These are phyloP conservation scores for Amanita phalloides DNA, from an alignment of 768 basidiomycete genomes.

Conservation along the genomic window DNA sequence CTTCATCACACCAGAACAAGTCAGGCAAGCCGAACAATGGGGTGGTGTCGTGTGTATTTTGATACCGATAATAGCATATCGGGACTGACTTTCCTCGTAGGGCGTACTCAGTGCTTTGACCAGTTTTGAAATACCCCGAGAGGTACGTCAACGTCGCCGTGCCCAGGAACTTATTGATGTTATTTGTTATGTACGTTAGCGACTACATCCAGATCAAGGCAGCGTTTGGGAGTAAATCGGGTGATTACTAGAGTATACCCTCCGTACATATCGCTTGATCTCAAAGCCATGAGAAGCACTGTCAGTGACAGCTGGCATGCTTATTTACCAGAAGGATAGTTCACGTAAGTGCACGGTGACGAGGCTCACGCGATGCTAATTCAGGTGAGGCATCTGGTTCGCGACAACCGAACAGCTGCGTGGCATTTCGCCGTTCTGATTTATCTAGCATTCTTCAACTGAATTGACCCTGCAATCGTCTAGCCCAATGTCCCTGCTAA, in stretches of 20 bases:
- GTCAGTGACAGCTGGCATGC: not conserved
- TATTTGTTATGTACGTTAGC: slow-evolving; percentile 20
- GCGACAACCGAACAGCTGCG: not conserved
- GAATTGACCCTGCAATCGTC: not conserved
- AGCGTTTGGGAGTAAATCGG: slow-evolving; percentile 44
- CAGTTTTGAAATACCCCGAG: slow-evolving; percentile 32
- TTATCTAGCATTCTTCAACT: not conserved
- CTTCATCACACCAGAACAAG: slow-evolving; percentile 65
- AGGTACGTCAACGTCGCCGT: slow-evolving; percentile 28
- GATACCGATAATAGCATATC: slow-evolving; percentile 6
- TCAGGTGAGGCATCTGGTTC: not conserved
- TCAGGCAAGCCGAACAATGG: slow-evolving; percentile 51
- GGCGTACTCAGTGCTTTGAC: slow-evolving; percentile 50
- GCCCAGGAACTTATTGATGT: not conserved
- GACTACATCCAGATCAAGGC: slow-evolving; percentile 38
- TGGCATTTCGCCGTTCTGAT: not conserved
- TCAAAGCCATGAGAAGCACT: not conserved
- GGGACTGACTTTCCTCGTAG: slow-evolving; percentile 11
- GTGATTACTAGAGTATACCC: slow-evolving; percentile 8
- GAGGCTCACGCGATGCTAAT: not conserved
- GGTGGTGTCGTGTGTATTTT: slow-evolving; percentile 30
- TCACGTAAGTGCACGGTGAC: not conserved
- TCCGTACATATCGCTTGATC: slow-evolving; percentile 6
- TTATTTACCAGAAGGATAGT: slow-evolving; percentile 1
- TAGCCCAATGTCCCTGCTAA: not conserved